Conservation (phyloP, 2,329 filamentous ascomycete genomes). For the Aspergillus cejpii region DNA sequence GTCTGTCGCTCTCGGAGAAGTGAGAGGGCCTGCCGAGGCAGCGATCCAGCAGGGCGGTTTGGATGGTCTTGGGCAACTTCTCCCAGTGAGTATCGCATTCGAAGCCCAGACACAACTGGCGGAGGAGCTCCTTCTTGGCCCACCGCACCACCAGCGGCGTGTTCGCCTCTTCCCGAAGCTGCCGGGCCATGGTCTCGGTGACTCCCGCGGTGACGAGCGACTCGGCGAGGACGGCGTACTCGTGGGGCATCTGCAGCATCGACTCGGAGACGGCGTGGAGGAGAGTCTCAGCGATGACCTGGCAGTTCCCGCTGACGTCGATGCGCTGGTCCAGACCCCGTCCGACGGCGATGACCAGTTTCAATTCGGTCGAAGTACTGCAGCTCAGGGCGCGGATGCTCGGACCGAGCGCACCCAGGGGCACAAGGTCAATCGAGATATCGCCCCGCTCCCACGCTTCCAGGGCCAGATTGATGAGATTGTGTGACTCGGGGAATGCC, state of each 20-base stretch:
- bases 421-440: conserved; percentile 32
- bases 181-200: conserved; percentile 30
- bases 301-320: conserved; percentile 33
- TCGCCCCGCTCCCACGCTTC: conserved; percentile 29
- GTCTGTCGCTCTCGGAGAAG: conserved; percentile 37
- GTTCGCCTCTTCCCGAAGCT: conserved; percentile 33
- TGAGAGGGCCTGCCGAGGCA: conserved; percentile 40
- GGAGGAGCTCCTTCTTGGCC: conserved; percentile 43
- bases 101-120: conserved; percentile 45
- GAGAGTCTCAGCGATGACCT: conserved; percentile 36
- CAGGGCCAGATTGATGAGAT: conserved; percentile 32
- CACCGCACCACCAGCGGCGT: conserved; percentile 35
- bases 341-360: conserved; percentile 30
- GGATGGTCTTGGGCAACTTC: conserved; percentile 41
- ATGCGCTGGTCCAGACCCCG: conserved; percentile 26
- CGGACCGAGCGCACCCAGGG: conserved; percentile 27
- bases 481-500: conserved; percentile 41
- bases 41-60: conserved; percentile 42
- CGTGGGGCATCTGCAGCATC: conserved; percentile 31
- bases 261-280: conserved; percentile 35
- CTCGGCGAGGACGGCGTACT: conserved; percentile 32
- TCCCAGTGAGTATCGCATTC: conserved; percentile 50
- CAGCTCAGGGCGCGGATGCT: conserved; percentile 34
- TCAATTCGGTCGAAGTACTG: conserved; percentile 21
- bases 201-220: conserved; percentile 30